Base-by-base conservation (phyloP, 2,329 filamentous ascomycete genomes). In the Epichloe sibirici region DNA sequence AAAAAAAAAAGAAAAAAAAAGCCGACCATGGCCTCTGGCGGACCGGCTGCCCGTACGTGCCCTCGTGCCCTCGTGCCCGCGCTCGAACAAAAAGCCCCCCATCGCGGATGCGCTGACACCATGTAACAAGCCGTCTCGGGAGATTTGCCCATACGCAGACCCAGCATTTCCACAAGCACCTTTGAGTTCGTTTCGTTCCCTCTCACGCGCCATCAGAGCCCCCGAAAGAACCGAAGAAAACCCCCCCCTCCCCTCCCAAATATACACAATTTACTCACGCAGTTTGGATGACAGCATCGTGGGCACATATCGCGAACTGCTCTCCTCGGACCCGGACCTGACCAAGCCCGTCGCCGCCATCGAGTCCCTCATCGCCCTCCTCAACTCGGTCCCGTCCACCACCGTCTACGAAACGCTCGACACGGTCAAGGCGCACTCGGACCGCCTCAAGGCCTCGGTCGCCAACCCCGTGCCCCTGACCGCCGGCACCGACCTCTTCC, bases 281-380 rank as follows among this genome's bases (percentile, higher is more conserved):
- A 2, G 13, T 21, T 23, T 2, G 8, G 9, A 3, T 7, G 17
- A n/a, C 35, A 79, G 76, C 64, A 80, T 82, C 59, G 78, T 82
- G 55, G 66, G 69, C 28, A 74, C 75, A 23, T 82, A 82, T 64
- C 68, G 73, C 58, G 68, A 69, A 55, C 73, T 81, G 54, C 75
- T 82, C 48, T 66, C 70, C 55, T 73, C 76, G 49, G 90, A 97
- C 66, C 78, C 86, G 11, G 88, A 95, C 56, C 78, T 97, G 51
- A 96, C 91, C 38, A 96, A 95, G 81, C 90, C 93, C 57, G 88
- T 98, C 52, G 93, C 93, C 21, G 90, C 90, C 54, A 95, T 95
- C 65, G 88, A 95, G 71, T 84, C 90, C 31, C 78, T 98, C 55
- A 93, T 97, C 59, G 82, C 86, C 64, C 85, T 93, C 55, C 86